Conservation (phyloP, 2,329 filamentous ascomycete species). For the Clonostachys byssicola region DNA sequence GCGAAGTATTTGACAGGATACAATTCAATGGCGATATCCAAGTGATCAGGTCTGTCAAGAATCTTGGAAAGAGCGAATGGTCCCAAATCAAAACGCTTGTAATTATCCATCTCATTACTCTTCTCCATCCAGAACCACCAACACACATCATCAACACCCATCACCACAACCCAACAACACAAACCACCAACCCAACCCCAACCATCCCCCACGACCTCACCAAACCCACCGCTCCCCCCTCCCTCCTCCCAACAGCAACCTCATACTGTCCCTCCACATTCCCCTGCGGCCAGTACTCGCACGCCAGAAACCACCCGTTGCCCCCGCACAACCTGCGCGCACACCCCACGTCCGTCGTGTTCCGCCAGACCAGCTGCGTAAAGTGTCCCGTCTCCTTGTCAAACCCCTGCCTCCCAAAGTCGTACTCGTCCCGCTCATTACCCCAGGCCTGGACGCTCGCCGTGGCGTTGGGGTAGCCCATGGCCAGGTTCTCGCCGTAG, state of each 20-base stretch:
- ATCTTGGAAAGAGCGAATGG: no score
- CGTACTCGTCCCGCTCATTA: slow-evolving; percentile 44
- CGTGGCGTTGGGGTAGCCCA: slow-evolving; percentile 58
- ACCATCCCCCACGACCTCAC: no score
- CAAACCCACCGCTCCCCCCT: neutral
- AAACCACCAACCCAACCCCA: no score
- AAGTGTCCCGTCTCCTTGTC: slow-evolving; percentile 62
- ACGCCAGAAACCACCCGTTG: slow-evolving; percentile 61
- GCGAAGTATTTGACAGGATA: no score
- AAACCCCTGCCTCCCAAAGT: slow-evolving; percentile 55
- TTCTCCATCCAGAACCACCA: no score
- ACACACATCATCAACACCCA: no score
- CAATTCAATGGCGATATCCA: no score
- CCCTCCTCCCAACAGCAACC: slow-evolving; percentile 19
- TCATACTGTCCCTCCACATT: slow-evolving; percentile 54
- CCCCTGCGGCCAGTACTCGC: slow-evolving; percentile 65
- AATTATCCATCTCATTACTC: no score
- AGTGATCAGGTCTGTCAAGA: no score
- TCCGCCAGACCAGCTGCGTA: slow-evolving; percentile 69
- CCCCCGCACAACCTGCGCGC: slow-evolving; percentile 34
- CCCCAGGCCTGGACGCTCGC: slow-evolving; percentile 64
- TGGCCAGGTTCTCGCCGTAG: slow-evolving; percentile 72
- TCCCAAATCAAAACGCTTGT: no score
- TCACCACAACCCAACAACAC: no score
- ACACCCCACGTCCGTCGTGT: slow-evolving; percentile 57